Evolutionary conservation across 352 stramenopile genomes (phyloP), one percentile per base, ranked within the genome.

Genomic region (Peronospora farinosa): DNA sequence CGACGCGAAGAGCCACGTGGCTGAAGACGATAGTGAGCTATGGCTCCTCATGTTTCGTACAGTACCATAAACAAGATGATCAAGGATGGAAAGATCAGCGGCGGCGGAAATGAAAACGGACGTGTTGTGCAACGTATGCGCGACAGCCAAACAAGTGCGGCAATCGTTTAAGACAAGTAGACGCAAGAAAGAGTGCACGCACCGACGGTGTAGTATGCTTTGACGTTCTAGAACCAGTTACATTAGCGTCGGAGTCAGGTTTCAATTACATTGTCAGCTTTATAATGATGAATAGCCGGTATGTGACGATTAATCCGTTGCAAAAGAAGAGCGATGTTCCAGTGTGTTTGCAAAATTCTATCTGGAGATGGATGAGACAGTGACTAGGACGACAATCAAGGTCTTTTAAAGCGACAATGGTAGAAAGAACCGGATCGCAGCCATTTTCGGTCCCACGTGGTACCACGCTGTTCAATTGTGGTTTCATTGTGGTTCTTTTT

Each of bases 231-330:
- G 38, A 8, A 7, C 38, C 10, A 2, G 32, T 44, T 2, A 44
- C 38, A 0, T 19, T 19, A 32, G 9, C 7, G 3, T 44, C 21
- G 0, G 32, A 44, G 11, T 44, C 38, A 0, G 38, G 38, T 2
- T 17, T 7, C 38, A 28, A 44, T 19, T 31, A 44, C 8, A 31
- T 44, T 2, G 16, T 44, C 19, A 31, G 19, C 11, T 44, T 44
- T 13, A 44, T 44, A 19, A 31, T 44, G 19, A 31, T 31, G 19
- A 44, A 44, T 2, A 44, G 38, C 13, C 38, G 38, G 10, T 44
- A 17, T 4, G 19, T 31, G 7, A 44, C 17, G 38, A 10, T 44
- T 4, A 32, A 44, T 9, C 19, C 38, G 17, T 11, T 44, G 19
- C n/a, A 16, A 1, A 27, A 42, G 37, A 42, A 25, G 15, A 42